These are phyloP conservation scores for Jackrogersella minutella DNA, from an alignment of 495 filamentous ascomycete species.

Conservation along the genomic window DNA sequence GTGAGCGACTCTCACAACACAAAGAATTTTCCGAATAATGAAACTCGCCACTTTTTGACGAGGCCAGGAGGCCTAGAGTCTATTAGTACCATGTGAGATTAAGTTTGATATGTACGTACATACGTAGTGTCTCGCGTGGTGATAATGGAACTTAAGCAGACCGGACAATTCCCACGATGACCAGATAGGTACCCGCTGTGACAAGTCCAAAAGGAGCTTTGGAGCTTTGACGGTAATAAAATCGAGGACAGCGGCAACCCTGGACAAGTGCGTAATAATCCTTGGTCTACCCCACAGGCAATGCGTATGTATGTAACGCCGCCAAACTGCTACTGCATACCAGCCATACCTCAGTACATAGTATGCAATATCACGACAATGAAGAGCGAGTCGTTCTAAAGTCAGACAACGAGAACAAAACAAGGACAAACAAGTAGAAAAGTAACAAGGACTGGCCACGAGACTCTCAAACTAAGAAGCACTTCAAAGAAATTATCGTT, in stretches of 20 bases:
- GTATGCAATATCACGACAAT: conserved; percentile 12
- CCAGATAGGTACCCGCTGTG: no score
- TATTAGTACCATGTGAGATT: not conserved
- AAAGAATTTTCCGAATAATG: not conserved
- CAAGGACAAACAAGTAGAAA: conserved; percentile 8
- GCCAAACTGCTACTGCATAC: no score
- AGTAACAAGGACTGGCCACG: not conserved
- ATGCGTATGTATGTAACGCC: conserved; percentile 1
- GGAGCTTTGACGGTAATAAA: conserved; percentile 6
- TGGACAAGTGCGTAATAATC: conserved; percentile 3
- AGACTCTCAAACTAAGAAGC: not conserved
- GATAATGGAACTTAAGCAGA: not conserved
- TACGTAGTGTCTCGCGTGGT: not conserved
- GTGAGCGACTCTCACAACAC: not conserved
- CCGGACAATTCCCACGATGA: conserved; percentile 7
- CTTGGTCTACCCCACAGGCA: not conserved
- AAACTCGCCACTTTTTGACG: not conserved
- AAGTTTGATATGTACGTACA: not conserved
- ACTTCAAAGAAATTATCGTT: not conserved
- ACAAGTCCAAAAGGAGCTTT: not conserved
- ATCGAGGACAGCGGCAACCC: not conserved
- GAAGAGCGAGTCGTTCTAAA: conserved; percentile 1
- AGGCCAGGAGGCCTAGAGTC: not conserved
- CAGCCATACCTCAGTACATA: no score
- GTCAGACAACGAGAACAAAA: not conserved